These are phyloP conservation scores for Fusarium pseudograminearum DNA, from an alignment of 2,329 filamentous ascomycete genomes.

Conservation along the genomic window DNA sequence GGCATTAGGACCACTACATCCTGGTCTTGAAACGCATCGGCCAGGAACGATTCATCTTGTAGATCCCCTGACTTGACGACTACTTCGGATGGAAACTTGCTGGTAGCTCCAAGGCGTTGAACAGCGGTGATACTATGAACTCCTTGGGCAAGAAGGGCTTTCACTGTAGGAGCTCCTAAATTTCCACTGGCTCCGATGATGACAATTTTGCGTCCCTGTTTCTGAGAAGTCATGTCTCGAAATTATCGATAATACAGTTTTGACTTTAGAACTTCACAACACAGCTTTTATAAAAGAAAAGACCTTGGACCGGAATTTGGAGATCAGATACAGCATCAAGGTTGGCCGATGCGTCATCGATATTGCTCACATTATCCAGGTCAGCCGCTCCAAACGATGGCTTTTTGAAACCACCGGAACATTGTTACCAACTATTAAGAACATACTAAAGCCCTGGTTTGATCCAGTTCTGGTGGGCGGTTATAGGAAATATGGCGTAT, in stretches of 20 bases:
- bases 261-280: background rate
- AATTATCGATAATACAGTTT: background rate
- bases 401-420: fast-evolving
- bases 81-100: conserved; percentile 5
- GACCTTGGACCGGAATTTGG: background rate
- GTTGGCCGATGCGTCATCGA: background rate
- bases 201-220: conserved; percentile 18
- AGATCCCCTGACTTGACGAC: conserved; percentile 14
- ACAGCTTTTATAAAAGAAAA: background rate
- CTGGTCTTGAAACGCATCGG: conserved; percentile 6
- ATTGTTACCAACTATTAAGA: background rate
- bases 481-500: background rate
- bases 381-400: background rate
- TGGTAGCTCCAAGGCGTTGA: conserved; percentile 16
- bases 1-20: conserved; percentile 25
- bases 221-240: background rate
- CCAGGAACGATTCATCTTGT: conserved; percentile 18
- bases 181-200: conserved; percentile 21
- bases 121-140: conserved; percentile 24
- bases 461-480: fast-evolving
- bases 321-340: background rate
- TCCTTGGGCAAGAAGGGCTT: conserved; percentile 7
- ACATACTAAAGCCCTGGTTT: fast-evolving
- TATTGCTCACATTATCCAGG: background rate
- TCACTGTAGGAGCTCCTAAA: conserved; percentile 4